These are phyloP conservation scores for Ramaria sp. DNA, from an alignment of 768 basidiomycete genomes.

Conservation along the genomic window DNA sequence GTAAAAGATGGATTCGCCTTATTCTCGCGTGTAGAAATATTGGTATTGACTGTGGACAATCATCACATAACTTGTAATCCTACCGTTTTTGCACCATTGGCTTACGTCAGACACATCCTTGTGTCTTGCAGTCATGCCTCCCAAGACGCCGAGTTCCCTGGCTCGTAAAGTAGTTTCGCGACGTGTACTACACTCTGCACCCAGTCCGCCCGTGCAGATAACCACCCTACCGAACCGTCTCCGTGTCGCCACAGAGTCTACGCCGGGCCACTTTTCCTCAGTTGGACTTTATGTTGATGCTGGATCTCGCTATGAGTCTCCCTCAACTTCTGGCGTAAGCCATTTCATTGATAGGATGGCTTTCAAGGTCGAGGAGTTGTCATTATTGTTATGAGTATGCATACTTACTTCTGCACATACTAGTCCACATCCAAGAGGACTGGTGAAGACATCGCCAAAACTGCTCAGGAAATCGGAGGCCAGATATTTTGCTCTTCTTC, in stretches of 20 bases:
- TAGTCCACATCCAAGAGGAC: conserved; percentile 70
- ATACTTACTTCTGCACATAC: background rate
- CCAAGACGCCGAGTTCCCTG: background rate
- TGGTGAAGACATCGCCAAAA: conserved; percentile 66
- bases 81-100: no score
- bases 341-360: conserved; percentile 95
- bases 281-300: conserved; percentile 92
- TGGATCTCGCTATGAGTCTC: conserved; percentile 80
- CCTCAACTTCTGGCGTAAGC: conserved; percentile 64
- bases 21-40: background rate
- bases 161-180: background rate
- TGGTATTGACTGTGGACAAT: no score
- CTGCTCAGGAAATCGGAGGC: conserved; percentile 78
- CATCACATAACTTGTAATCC: no score
- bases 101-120: no score
- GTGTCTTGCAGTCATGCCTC: background rate
- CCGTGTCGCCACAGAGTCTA: conserved; percentile 81
- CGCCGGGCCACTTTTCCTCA: conserved; percentile 90
- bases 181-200: conserved; percentile 1
- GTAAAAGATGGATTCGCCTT: background rate
- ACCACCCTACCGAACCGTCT: conserved; percentile 89
- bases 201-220: conserved; percentile 37
- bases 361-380: conserved; percentile 62
- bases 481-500: conserved; percentile 88
- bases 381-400: background rate